Conservation (phyloP, 2,329 filamentous ascomycete species). For the Curvularia hawaiiensis region DNA sequence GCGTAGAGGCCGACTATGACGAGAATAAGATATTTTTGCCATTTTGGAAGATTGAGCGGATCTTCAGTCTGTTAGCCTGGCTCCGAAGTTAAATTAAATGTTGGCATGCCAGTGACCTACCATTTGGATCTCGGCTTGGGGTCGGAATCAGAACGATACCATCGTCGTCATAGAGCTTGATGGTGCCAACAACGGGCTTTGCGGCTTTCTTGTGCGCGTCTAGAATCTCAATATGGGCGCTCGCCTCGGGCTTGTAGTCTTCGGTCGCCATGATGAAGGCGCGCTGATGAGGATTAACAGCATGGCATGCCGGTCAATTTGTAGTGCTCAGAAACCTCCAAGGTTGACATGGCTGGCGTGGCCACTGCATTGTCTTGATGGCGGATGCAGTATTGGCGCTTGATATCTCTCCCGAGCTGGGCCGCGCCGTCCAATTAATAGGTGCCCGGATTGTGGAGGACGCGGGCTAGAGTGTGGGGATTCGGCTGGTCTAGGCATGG, state of each 20-base stretch:
- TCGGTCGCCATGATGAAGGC: constrained; percentile 6
- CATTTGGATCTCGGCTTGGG: constrained; percentile 17
- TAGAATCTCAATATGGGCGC: constrained; percentile 15
- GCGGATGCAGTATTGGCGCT: neutral
- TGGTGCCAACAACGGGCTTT: constrained; percentile 21
- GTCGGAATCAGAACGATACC: constrained; percentile 21
- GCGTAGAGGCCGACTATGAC: constrained; percentile 18
- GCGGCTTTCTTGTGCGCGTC: constrained; percentile 17
- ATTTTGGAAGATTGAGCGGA: constrained; percentile 16
- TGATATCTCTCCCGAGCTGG: constrained; percentile 14
- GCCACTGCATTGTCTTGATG: neutral
- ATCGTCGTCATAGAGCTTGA: constrained; percentile 14
- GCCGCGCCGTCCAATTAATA: constrained; percentile 16
- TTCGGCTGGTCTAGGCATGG: constrained; percentile 2
- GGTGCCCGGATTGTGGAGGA: constrained; percentile 18
- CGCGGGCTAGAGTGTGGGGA: constrained; percentile 14
- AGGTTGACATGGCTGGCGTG: constrained; percentile 1
- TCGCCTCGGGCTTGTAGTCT: constrained; percentile 8
- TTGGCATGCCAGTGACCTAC: constrained; percentile 1
- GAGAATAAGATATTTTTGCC: constrained; percentile 19
- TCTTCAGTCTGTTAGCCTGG: constrained; percentile 4
- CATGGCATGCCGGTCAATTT: constrained; percentile 2
- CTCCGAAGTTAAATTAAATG: neutral
- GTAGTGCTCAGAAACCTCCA: neutral
- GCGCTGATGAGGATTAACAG: neutral